phyloP scores from a whole-genome alignment of 1,139 yeast genomes.

The Magnusiomyces ingens region DNA sequence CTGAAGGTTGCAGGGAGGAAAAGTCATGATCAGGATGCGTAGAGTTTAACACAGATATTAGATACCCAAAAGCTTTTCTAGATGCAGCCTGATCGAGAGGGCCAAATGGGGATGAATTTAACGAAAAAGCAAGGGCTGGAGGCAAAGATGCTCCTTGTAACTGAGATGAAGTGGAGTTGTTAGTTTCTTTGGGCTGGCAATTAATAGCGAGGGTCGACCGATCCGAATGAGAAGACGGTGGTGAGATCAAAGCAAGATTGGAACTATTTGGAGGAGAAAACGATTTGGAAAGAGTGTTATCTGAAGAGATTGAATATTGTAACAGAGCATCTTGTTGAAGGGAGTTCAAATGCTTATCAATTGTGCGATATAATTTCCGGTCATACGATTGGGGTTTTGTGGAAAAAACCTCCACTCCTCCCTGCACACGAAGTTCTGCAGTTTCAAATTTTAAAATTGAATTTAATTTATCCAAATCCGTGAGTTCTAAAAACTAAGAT shows the following conservation, averaged over 20 bases:
- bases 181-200: slow-evolving; percentile 1
- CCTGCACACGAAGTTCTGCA: slow-evolving; percentile 76
- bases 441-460: slow-evolving; percentile 84
- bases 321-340: slow-evolving; percentile 23
- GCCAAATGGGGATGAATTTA: slow-evolving; percentile 74
- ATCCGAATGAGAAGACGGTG: slow-evolving; percentile 12
- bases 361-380: slow-evolving; percentile 76
- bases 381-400: slow-evolving; percentile 92
- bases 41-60: slow-evolving; percentile 83
- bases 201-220: slow-evolving; percentile 6
- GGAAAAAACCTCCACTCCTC: slow-evolving; percentile 92
- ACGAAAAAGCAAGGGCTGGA: slow-evolving; percentile 16
- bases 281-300: slow-evolving; percentile 17
- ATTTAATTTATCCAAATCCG: slow-evolving; percentile 82
- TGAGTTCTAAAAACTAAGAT: slow-evolving; percentile 75
- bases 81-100: slow-evolving; percentile 80
- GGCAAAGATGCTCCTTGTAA: not conserved
- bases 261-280: slow-evolving; percentile 20
- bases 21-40: slow-evolving; percentile 96
- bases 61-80: slow-evolving; percentile 81
- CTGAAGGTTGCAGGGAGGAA: slow-evolving; percentile 77
- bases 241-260: slow-evolving; percentile 17
- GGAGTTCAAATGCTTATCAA: slow-evolving; percentile 57
- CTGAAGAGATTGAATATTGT: slow-evolving; percentile 6
- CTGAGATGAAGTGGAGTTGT: not conserved